Evolutionary conservation across 768 basidiomycete genomes (phyloP).

Genomic region (Boletus patriciae): DNA sequence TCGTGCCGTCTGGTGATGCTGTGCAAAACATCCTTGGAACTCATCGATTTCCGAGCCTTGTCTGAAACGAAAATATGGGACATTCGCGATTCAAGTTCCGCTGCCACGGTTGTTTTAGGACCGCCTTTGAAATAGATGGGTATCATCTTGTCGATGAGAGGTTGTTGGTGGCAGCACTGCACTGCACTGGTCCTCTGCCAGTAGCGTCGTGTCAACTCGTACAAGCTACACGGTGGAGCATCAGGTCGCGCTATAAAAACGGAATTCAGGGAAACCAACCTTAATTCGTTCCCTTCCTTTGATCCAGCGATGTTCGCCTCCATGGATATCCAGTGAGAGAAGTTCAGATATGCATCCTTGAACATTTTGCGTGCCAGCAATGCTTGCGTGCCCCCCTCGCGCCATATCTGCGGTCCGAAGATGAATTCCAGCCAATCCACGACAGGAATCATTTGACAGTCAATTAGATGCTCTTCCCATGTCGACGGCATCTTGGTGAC

Average conservation of each 20-base stretch:
- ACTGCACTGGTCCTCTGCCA: slow-evolving; percentile 17
- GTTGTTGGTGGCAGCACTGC: slow-evolving; percentile 16
- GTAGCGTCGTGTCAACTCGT: slow-evolving; percentile 10
- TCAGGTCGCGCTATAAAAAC: neutral
- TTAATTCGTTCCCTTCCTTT: neutral
- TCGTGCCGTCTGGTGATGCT: neutral
- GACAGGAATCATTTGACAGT: slow-evolving; percentile 15
- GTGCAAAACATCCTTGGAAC: neutral
- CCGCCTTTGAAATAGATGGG: slow-evolving; percentile 13
- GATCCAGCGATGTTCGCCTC: neutral
- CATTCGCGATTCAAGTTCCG: neutral
- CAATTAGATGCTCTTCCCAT: slow-evolving; percentile 5
- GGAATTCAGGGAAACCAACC: neutral
- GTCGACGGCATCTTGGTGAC: neutral
- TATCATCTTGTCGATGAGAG: slow-evolving; percentile 11
- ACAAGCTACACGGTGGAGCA: neutral
- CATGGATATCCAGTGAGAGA: slow-evolving; percentile 20
- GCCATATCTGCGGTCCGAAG: neutral
- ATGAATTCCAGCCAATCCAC: slow-evolving; percentile 14
- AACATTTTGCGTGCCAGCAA: slow-evolving; percentile 1
- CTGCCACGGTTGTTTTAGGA: too few relatives aligned
- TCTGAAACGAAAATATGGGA: slow-evolving; percentile 23
- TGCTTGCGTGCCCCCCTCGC: neutral
- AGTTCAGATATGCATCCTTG: slow-evolving; percentile 6
- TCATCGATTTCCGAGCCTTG: neutral